Conservation (phyloP, 768 basidiomycete genomes). For the Harrya chromipes region DNA sequence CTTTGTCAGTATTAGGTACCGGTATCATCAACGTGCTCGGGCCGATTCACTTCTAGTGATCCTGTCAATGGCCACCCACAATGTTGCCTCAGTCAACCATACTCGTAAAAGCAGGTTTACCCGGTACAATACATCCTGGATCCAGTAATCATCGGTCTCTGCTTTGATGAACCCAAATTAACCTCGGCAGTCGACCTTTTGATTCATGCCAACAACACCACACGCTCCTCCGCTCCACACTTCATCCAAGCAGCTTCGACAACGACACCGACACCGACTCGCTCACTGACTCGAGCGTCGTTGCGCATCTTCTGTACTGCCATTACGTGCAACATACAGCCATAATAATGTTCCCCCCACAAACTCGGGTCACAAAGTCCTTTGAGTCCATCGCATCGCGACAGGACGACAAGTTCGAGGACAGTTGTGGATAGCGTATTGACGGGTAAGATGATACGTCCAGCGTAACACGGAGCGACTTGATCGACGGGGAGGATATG, state of each 20-base stretch:
- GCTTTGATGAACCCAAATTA: too few relatives aligned
- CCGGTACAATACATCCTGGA: too few relatives aligned
- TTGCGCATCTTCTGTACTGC: slow-evolving; percentile 5
- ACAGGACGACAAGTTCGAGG: slow-evolving; percentile 22
- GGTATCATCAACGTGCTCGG: too few relatives aligned
- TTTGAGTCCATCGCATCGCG: background rate
- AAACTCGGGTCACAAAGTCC: slow-evolving; percentile 12
- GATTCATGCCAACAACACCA: slow-evolving; percentile 10
- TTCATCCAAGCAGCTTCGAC: slow-evolving; percentile 19
- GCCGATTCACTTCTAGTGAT: too few relatives aligned
- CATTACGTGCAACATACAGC: slow-evolving; percentile 22
- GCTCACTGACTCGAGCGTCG: slow-evolving; percentile 11
- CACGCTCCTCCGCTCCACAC: slow-evolving; percentile 1
- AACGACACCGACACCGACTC: slow-evolving; percentile 20
- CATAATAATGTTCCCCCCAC: slow-evolving; percentile 12
- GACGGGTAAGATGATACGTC: slow-evolving; percentile 17
- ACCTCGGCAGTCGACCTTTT: too few relatives aligned
- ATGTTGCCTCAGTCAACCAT: too few relatives aligned
- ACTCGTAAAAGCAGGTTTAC: too few relatives aligned
- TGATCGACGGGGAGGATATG: slow-evolving; percentile 1
- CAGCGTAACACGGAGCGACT: background rate
- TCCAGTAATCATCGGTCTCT: too few relatives aligned
- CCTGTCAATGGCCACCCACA: too few relatives aligned
- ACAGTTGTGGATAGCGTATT: slow-evolving; percentile 3
- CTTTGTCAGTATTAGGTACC: too few relatives aligned